Base-by-base conservation (phyloP, 2,329 filamentous ascomycete genomes). In the Fusarium newnesense region DNA sequence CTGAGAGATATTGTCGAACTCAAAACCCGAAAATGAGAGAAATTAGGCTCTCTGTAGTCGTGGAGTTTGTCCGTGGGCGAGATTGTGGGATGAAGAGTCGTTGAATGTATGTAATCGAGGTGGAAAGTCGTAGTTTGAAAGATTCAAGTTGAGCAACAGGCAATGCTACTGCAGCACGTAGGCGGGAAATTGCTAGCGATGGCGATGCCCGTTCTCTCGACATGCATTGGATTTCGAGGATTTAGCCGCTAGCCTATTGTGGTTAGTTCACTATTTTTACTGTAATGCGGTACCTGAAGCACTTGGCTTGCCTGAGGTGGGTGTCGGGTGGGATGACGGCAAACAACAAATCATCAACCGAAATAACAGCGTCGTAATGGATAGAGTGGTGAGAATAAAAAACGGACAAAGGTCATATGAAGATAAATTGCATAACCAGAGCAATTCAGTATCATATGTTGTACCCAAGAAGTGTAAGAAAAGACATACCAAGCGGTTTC, bases 111-210 rank as follows among this genome's bases (percentile, higher is more conserved):
- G 44, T 56, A 64, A 70, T 67, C 40, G 59, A 68, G 47, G 63
- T 69, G n/a, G 39, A 49, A 56, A 69, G 63, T 68, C 60, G 70
- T 65, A 67, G 60, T 64, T 69, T 77, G 71, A 59, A 69, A 57
- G 65, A 65, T 74, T 63, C 60, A 72, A 72, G 70, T 76, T 75
- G 69, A 66, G 53, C 59, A 46, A 64, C 60, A 61, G 63, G 60
- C 60, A 68, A 70, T 71, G 70, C 60, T 64, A 67, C 60, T 43
- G 53, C 68, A 71, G 63, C 67, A 73, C 75, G 75, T 79, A 79
- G 79, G 80, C 62, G 80, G 79, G 81, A 82, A 82, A 82, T 82
- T 82, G 79, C 80, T 77, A 73, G 77, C 57, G 74, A 77, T 81
- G 79, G 76, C 75, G 74, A 79, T 75, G 74, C 72, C 70, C 73